A percentile compares a stretch with the other conserved stretches of the same genome.
phyloP scores from a whole-genome alignment of 768 basidiomycete species.

The Scleroderma citrinum region DNA sequence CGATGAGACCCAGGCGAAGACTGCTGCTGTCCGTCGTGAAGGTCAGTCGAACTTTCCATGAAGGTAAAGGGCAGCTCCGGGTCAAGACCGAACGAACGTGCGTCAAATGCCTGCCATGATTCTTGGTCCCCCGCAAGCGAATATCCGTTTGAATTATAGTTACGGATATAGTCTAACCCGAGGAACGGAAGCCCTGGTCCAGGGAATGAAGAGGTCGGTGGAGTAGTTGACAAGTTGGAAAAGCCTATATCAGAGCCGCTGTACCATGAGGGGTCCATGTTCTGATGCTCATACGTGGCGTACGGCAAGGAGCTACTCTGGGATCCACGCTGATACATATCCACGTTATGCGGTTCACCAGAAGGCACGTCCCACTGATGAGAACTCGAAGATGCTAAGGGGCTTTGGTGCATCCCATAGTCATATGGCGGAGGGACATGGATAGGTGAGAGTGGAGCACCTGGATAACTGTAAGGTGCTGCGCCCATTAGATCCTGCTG shows the following conservation, averaged over 20 bases:
- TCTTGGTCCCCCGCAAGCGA: slow-evolving; percentile 33
- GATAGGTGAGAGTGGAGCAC: slow-evolving; percentile 45
- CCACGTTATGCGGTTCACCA: slow-evolving; percentile 34
- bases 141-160: slow-evolving; percentile 52
- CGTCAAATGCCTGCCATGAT: slow-evolving; percentile 59
- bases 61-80: slow-evolving; percentile 72
- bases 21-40: slow-evolving; percentile 26
- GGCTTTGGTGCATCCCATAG: slow-evolving; percentile 35
- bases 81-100: slow-evolving; percentile 67
- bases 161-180: slow-evolving; percentile 79
- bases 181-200: slow-evolving; percentile 76
- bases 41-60: slow-evolving; percentile 29
- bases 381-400: slow-evolving; percentile 17
- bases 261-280: slow-evolving; percentile 35
- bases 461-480: slow-evolving; percentile 37
- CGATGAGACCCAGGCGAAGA: slow-evolving; percentile 20
- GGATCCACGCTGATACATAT: slow-evolving; percentile 38
- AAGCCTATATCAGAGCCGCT: slow-evolving; percentile 30
- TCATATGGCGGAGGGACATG: slow-evolving; percentile 54
- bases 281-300: slow-evolving; percentile 39
- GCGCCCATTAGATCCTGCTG: slow-evolving; percentile 43
- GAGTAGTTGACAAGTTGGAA: slow-evolving; percentile 47
- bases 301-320: slow-evolving; percentile 34
- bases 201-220: slow-evolving; percentile 60
- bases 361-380: slow-evolving; percentile 43